These are phyloP conservation scores for Lecanicillium sp. DNA, from an alignment of 2,329 filamentous ascomycete species.

Conservation along the genomic window DNA sequence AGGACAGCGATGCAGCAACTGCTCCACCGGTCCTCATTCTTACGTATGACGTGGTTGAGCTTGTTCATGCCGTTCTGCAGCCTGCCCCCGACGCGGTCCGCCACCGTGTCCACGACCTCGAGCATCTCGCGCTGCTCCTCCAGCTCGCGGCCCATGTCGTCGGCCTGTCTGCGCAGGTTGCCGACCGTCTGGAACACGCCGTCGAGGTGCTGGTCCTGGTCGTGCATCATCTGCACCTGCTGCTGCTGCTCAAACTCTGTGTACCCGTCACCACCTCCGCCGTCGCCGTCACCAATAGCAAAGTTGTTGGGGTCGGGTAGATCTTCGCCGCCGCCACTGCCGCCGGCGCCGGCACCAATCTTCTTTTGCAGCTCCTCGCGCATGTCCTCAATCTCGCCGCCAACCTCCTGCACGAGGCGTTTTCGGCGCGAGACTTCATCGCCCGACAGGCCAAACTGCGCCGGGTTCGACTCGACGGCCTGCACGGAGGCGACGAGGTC, in stretches of 20 bases:
- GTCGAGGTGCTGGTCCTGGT: conserved; percentile 90
- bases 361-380: conserved; percentile 66
- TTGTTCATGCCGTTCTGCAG: conserved; percentile 81
- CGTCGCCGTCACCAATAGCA: conserved; percentile 41
- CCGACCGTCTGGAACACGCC: conserved; percentile 90
- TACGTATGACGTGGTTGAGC: conserved; percentile 73
- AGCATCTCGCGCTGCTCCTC: conserved; percentile 92
- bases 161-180: conserved; percentile 80
- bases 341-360: conserved; percentile 22
- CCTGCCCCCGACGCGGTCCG: conserved; percentile 80
- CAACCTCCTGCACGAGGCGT: conserved; percentile 81
- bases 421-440: conserved; percentile 76
- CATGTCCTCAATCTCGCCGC: conserved; percentile 84
- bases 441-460: conserved; percentile 76
- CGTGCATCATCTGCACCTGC: conserved; percentile 84
- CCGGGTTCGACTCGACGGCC: conserved; percentile 80
- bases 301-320: conserved; percentile 47
- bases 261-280: conserved; percentile 54
- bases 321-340: conserved; percentile 31
- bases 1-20: conserved; percentile 87
- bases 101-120: conserved; percentile 73
- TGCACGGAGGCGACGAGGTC: conserved; percentile 83
- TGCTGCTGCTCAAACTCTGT: conserved; percentile 84
- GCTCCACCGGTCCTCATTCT: conserved; percentile 82
- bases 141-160: conserved; percentile 92